Conservation (phyloP, 2,329 filamentous ascomycete species). For the Trichocomaceae sp. region DNA sequence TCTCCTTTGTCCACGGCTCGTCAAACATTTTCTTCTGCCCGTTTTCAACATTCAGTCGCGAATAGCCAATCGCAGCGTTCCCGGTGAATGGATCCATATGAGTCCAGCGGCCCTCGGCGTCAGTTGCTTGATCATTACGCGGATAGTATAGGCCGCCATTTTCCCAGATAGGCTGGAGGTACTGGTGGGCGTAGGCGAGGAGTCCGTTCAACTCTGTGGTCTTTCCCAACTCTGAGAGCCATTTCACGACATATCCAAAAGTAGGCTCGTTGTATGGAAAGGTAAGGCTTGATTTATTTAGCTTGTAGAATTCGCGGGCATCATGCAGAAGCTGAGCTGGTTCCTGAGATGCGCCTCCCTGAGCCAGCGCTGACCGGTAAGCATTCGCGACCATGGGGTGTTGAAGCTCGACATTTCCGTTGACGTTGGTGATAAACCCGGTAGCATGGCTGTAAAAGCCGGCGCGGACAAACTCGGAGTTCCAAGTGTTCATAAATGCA, state of each 20-base stretch:
- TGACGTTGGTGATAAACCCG: slow-evolving; percentile 24
- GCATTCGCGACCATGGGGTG: background rate
- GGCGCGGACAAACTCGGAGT: slow-evolving; percentile 24
- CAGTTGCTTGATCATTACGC: slow-evolving; percentile 19
- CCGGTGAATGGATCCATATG: slow-evolving; percentile 32
- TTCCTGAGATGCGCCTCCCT: background rate
- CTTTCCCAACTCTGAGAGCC: slow-evolving; percentile 30
- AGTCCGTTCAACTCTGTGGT: slow-evolving; percentile 18
- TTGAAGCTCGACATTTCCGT: slow-evolving; percentile 17
- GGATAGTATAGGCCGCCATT: slow-evolving; percentile 33
- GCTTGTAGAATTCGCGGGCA: background rate
- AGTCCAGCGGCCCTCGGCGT: slow-evolving; percentile 22
- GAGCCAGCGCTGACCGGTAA: background rate
- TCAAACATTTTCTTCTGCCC: slow-evolving; percentile 33
- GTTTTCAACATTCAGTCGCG: slow-evolving; percentile 31
- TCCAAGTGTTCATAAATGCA: slow-evolving; percentile 36
- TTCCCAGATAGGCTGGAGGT: slow-evolving; percentile 27
- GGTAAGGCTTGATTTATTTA: background rate
- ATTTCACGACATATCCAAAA: slow-evolving; percentile 26
- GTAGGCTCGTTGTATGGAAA: slow-evolving; percentile 17
- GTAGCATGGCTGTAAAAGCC: slow-evolving; percentile 19
- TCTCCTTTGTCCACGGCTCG: slow-evolving; percentile 1
- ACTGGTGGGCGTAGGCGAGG: slow-evolving; percentile 23
- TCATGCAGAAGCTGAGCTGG: background rate
- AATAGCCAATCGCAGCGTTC: slow-evolving; percentile 33